Conservation (phyloP, 129 eudicot species). For the Flaveria bidentis region DNA sequence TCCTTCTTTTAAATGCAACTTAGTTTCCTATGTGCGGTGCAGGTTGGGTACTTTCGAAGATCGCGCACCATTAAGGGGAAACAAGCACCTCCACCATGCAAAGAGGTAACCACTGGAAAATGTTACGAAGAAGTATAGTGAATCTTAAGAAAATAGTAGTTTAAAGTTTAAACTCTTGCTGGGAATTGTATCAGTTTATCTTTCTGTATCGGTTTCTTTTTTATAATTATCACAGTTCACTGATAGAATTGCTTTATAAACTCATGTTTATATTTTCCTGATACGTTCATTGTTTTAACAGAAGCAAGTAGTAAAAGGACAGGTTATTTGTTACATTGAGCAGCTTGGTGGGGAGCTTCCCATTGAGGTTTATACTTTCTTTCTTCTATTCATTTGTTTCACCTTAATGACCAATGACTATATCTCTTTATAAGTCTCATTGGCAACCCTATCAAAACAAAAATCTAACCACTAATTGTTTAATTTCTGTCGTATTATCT, state of each 20-base stretch:
- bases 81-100: slow-evolving; percentile 80
- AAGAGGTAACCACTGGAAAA: slow-evolving; percentile 46
- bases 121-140: no score
- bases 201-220: no score
- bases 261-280: background rate
- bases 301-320: slow-evolving; percentile 79
- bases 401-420: background rate
- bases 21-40: slow-evolving; percentile 5
- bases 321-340: slow-evolving; percentile 83
- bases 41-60: slow-evolving; percentile 87
- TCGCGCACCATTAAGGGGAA: slow-evolving; percentile 81
- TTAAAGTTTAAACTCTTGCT: background rate
- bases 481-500: background rate
- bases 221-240: background rate
- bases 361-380: slow-evolving; percentile 56
- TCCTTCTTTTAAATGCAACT: slow-evolving; percentile 10
- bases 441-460: background rate
- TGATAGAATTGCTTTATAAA: background rate
- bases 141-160: background rate
- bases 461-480: background rate
- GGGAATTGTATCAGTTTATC: no score
- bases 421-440: background rate
- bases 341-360: slow-evolving; percentile 85
- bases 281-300: slow-evolving; percentile 38
- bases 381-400: slow-evolving; percentile 19